Evolutionary conservation across 345 rosid species (phyloP), one percentile per base, ranked within the genome.

Genomic region (Cardiospermum halicacabum): DNA sequence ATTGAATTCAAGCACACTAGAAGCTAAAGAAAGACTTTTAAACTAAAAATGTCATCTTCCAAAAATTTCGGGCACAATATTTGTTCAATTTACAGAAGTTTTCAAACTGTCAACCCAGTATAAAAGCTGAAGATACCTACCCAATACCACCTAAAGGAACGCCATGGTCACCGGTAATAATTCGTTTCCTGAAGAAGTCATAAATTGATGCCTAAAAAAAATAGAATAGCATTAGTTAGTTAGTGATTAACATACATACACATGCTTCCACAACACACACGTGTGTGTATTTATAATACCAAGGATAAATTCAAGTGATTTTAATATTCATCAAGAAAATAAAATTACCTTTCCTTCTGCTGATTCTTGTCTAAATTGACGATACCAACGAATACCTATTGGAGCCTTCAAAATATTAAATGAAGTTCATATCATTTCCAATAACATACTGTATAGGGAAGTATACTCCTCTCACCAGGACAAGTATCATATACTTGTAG

Each of bases 121-220:
- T 7, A 60, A 42, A 48, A 9, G 15, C 56, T 24, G 21, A 48
- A 36, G 25, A 28, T 31, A 72, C 82, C 16, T 86, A 89, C 96
- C 96, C 96, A 69, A 89, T 81, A 19, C 92, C 90, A 0, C 96
- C 96, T 68, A 89, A 54, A 64, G 96, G 90, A 62, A 89, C 64
- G 0, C 87, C 96, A 45, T 84, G 92, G 69, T 80, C 86, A 71
- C 88, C 76, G 1, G 88, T 78, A 53, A 79, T 13, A 61, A 57
- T 69, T 25, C 65, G 89, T 72, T 78, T 84, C 64, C 77, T 81
- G 58, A 72, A 65, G 51, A 79, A 71, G 55, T 88, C 85, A 50
- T 81, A 82, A 55, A 88, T 75, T 8, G 88, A 32, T 31, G 69
- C 70, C 96, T 88, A 78, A 58, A 69, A 36, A 65, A 26, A 54